Evolutionary conservation across 345 rosid species (phyloP).

Genomic region (Populus nigra): DNA sequence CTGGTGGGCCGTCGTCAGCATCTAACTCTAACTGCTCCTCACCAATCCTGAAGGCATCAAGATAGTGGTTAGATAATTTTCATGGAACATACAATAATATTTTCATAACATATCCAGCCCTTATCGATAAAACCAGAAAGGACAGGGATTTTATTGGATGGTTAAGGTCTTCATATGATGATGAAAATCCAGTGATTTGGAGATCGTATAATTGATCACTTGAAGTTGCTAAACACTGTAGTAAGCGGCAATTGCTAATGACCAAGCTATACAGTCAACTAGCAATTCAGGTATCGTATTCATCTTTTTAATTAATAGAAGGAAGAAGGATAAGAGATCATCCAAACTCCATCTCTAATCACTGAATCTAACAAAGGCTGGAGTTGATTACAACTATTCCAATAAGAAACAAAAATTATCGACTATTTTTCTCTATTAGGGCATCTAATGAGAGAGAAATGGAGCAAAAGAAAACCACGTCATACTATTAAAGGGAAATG

Average conservation of each 20-base stretch:
- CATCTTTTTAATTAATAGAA: neutral
- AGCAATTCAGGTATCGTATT: neutral
- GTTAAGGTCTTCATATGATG: neutral
- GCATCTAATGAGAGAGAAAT: neutral
- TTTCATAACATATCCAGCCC: neutral
- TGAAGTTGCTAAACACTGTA: neutral
- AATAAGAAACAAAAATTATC: neutral
- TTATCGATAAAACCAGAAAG: neutral
- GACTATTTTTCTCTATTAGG: neutral
- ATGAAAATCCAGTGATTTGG: neutral
- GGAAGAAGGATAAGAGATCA: neutral
- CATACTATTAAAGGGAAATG: neutral
- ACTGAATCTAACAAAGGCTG: neutral
- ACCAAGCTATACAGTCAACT: neutral
- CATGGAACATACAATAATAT: neutral
- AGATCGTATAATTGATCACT: neutral
- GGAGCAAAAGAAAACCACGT: neutral
- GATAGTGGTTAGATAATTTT: neutral
- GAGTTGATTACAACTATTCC: neutral
- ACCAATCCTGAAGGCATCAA: conserved; percentile 50
- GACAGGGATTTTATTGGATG: neutral
- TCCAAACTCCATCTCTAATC: neutral
- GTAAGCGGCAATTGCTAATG: neutral
- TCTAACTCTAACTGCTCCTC: conserved; percentile 79
- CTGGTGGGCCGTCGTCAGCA: conserved; percentile 81